phyloP scores from a whole-genome alignment of 768 basidiomycete species.

The Lactarius quietus region DNA sequence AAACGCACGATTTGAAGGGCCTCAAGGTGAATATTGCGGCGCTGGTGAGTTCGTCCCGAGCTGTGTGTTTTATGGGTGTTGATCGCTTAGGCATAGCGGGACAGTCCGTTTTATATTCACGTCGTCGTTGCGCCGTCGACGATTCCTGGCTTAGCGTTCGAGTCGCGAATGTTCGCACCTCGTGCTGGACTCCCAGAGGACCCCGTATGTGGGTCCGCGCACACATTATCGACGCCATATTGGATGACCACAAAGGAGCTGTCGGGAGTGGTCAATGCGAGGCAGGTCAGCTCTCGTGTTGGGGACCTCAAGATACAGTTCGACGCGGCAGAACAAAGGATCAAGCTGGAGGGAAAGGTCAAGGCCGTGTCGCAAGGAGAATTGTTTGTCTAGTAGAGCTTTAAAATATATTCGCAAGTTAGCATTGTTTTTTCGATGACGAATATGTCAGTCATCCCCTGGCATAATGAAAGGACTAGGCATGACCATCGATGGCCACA shows the following conservation, averaged over 20 bases:
- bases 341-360: conserved; percentile 11
- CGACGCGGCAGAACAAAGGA: neutral
- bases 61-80: neutral
- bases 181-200: conserved; percentile 30
- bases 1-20: conserved; percentile 25
- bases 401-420: too few species aligned
- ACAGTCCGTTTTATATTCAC: conserved; percentile 4
- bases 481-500: too few species aligned
- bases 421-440: too few species aligned
- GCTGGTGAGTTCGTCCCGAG: conserved; percentile 25
- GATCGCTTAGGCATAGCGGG: neutral
- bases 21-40: conserved; percentile 20
- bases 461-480: too few species aligned
- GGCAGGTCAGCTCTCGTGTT: conserved; percentile 22
- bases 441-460: too few species aligned
- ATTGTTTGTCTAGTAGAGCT: conserved; percentile 1
- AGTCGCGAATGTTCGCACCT: conserved; percentile 33
- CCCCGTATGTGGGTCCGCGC: conserved; percentile 35
- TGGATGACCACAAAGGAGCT: conserved; percentile 26
- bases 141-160: conserved; percentile 24
- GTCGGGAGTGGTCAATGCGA: neutral
- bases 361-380: conserved; percentile 8
- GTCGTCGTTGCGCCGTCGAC: conserved; percentile 25
- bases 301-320: conserved; percentile 15
- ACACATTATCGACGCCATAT: conserved; percentile 31